Base-by-base conservation (phyloP, 2,329 filamentous ascomycete species). In the Colletotrichum cordylinicola region DNA sequence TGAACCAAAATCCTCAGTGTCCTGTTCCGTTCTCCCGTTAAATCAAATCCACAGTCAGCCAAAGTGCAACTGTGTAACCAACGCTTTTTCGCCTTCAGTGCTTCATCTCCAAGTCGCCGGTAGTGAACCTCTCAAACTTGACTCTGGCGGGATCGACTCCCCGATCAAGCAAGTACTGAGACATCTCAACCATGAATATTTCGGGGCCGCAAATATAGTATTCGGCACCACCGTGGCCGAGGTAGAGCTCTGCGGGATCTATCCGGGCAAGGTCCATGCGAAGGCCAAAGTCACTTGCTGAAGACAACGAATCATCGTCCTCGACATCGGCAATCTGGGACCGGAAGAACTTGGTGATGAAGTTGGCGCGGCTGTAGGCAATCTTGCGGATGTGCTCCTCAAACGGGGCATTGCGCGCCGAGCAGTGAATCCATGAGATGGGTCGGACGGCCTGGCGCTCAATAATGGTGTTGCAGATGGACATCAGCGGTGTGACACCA, bases 351-450 rank as follows among this genome's bases (percentile, higher is more conserved):
- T 86, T 88, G 39, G 84, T 85, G 48, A 80, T 78, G 77, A 85
- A 79, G 67, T 80, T 83, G 55, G 80, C 78, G 35, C 81, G 82
- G 77, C 88, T 80, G 61, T 81, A 83, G 12, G 85, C 82, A 43
- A 92, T 82, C 1, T 82, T 81, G 9, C 86, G 83, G 72, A 93
- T 79, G 77, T 92, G 87, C 8, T 88, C 83, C 70, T 88, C 87
- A 80, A 93, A 93, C 1, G 91, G 90, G 2, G 87, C 84, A 4
- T 86, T 84, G 7, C 73, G 68, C 6, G 73, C 87, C 6, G 90
- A 89, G 27, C 90, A 91, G 81, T 93, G 91, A 72, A 93, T 87
- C 87, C 91, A 93, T 52, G 90, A 89, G 60, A 93, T 82, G 29
- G 88, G 87, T 4, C 91, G 86, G 58, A 83, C 82, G 16, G 86